Percentiles rank a stretch among this genome's conserved stretches.
Evolutionary conservation across 768 basidiomycete genomes (phyloP).

Genomic region (Chlorophyllum brunneum): DNA sequence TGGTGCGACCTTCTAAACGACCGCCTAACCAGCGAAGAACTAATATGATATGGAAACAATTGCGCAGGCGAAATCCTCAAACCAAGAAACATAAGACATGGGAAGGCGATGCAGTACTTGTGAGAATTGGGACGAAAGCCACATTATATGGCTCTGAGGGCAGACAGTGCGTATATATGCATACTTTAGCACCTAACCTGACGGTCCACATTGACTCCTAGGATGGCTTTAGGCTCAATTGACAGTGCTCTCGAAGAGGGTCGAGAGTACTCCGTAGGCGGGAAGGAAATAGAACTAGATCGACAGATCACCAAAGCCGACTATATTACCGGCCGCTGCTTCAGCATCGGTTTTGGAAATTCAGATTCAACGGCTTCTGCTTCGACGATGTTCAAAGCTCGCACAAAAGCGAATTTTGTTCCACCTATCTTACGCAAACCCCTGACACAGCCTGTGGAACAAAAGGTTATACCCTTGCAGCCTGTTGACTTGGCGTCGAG

Average conservation of each 20-base stretch:
- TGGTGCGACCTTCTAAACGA: constrained; percentile 42
- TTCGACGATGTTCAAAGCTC: constrained; percentile 17
- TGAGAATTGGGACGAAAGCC: constrained; percentile 38
- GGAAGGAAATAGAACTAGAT: constrained; percentile 67
- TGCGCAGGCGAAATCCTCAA: constrained; percentile 59
- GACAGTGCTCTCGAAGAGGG: constrained; percentile 37
- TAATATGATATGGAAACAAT: neutral
- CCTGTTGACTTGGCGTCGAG: constrained; percentile 6
- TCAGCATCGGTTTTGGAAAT: constrained; percentile 30
- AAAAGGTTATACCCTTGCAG: constrained; percentile 7
- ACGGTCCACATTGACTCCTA: constrained; percentile 18
- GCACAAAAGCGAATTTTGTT: constrained; percentile 24
- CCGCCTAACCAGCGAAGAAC: neutral
- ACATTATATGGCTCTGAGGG: constrained; percentile 62
- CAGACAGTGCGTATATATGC: constrained; percentile 45
- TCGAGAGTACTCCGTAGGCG: constrained; percentile 34
- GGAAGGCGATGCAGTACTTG: constrained; percentile 79
- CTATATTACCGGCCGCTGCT: constrained; percentile 64
- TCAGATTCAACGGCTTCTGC: constrained; percentile 4
- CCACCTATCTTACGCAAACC: constrained; percentile 16
- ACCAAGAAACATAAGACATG: constrained; percentile 86
- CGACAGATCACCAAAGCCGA: constrained; percentile 48
- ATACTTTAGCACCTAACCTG: neutral
- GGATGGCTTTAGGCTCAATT: constrained; percentile 50
- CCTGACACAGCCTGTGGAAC: neutral